Evolutionary conservation across 805 yeast species (phyloP), one percentile per base, ranked within the genome.

Genomic region (Kregervanrija delftensis): DNA sequence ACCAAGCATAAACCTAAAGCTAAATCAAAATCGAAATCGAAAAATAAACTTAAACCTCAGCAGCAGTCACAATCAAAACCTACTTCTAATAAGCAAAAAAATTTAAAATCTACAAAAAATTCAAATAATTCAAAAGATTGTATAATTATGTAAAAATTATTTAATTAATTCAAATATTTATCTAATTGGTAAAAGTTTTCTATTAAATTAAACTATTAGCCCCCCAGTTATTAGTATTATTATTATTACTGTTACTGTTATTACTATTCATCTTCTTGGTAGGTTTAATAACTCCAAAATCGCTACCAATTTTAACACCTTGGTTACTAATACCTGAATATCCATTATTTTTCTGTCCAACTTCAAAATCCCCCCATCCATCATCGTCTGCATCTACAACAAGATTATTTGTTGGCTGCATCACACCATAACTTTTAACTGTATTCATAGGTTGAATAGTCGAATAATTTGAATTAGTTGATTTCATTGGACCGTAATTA

Each of bases 291-390:
- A 22, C 28, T 22, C 8, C 28, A 22, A 22, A 22, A 22, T 22
- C 28, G 28, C 28, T 22, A 22, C 28, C 28, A 22, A 22, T 22
- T 22, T 22, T 22, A 6, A 22, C 28, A 22, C 28, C 28, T 22
- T 22, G 28, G 28, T 22, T 22, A 6, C 8, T 22, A 5, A 22
- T 22, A 8, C 28, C 28, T 5, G 28, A 22, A 22, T 22, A 22
- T 22, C 28, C 28, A 22, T 22, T 22, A 22, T 22, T 22, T 6
- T 22, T 22, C 8, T 4, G 49, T 13, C 49, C 51, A 10, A 40
- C 41, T 2, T 41, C 46, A 33, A 50, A 49, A 16, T 39, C 46
- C 6, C 44, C 45, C 53, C 52, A 49, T 11, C 34, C 46, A 41
- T 49, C 47, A 30, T 49, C 47, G 14, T 41, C 46, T 22, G 13